Evolutionary conservation across 495 filamentous ascomycete species (phyloP).

Genomic region (Barbatosphaeria neglecta): DNA sequence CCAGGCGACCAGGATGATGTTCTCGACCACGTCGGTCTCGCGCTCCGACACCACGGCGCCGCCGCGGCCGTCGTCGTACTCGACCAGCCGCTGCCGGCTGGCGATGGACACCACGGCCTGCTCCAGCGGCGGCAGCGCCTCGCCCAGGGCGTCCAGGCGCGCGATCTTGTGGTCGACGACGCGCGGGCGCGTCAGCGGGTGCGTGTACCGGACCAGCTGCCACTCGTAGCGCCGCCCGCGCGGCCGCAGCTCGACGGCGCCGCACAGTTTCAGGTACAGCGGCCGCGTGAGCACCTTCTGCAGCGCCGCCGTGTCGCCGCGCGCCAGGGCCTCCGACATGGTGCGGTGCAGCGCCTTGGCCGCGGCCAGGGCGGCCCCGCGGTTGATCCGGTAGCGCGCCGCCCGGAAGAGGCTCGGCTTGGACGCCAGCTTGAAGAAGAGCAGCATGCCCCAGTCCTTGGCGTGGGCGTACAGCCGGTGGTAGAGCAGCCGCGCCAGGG

Average conservation of each 20-base stretch:
- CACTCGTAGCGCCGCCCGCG: conserved; percentile 42
- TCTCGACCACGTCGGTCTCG: conserved; percentile 57
- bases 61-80: conserved; percentile 17
- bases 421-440: conserved; percentile 12
- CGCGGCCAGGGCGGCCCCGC: conserved; percentile 28
- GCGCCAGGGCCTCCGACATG: conserved; percentile 65
- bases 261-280: conserved; percentile 43
- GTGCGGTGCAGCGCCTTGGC: conserved; percentile 50
- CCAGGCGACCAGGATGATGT: conserved; percentile 62
- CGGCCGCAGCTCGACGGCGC: conserved; percentile 45
- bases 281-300: conserved; percentile 47
- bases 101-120: conserved; percentile 66
- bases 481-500: conserved; percentile 4
- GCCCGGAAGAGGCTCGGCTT: conserved; percentile 14
- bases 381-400: conserved; percentile 25
- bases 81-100: conserved; percentile 50
- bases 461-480: conserved; percentile 9
- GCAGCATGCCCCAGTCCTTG: conserved; percentile 2
- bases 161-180: conserved; percentile 49
- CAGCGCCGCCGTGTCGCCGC: conserved; percentile 47
- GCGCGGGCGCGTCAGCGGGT: conserved; percentile 32
- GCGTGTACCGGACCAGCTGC: conserved; percentile 53
- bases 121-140: conserved; percentile 29
- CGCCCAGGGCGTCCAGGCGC: conserved; percentile 25
- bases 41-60: conserved; percentile 29